Conservation (phyloP, 768 basidiomycete species). For the Hydnum rufescens region DNA sequence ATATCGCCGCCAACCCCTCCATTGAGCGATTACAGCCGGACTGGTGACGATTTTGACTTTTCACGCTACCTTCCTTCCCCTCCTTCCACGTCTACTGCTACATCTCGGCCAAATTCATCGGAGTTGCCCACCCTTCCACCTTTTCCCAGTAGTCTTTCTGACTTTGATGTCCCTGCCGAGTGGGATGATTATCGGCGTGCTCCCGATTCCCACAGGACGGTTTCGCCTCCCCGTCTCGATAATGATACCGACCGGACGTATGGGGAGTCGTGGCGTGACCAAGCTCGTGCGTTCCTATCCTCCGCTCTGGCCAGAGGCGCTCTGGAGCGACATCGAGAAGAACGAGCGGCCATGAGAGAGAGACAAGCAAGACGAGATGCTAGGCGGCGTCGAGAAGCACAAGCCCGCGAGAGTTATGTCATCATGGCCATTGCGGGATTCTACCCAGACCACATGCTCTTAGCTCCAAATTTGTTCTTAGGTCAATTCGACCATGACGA, state of each 20-base stretch:
- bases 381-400: not conserved
- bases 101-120: too few species aligned
- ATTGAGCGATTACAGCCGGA: not conserved
- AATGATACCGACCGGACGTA: not conserved
- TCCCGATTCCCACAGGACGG: not conserved
- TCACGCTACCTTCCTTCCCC: not conserved
- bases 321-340: not conserved
- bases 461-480: slow-evolving; percentile 21
- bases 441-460: slow-evolving; percentile 71
- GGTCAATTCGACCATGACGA: slow-evolving; percentile 28
- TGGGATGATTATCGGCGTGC: not conserved
- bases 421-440: slow-evolving; percentile 33
- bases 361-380: too few species aligned
- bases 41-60: too few species aligned
- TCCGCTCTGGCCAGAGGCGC: not conserved
- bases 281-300: not conserved
- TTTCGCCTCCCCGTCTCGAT: not conserved
- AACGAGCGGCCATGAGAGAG: not conserved
- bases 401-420: slow-evolving; percentile 6
- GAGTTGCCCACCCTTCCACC: too few species aligned
- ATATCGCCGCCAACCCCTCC: not conserved
- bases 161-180: too few species aligned
- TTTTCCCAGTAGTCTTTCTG: too few species aligned
- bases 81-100: not conserved
- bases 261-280: not conserved